Percentiles rank a stretch among this genome's conserved stretches.
Evolutionary conservation across 1,284 basidiomycete species (phyloP).

Genomic region (Lentinula novae-zelandiae): DNA sequence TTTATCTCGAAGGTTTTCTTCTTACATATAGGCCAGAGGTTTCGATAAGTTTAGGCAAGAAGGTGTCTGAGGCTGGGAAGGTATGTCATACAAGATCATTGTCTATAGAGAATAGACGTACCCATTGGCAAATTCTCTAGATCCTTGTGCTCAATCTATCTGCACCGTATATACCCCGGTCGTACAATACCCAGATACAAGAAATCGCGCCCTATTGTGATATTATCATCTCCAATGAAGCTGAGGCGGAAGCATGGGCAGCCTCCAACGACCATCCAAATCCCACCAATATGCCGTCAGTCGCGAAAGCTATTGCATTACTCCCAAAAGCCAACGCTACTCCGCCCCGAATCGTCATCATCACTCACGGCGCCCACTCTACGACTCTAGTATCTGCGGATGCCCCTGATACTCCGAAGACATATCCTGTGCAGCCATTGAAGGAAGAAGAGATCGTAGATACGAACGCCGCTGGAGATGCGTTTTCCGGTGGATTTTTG

Average conservation of each 20-base stretch:
- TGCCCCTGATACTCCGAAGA: slow-evolving; percentile 39
- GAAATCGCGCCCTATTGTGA: slow-evolving; percentile 69
- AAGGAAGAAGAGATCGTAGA: slow-evolving; percentile 67
- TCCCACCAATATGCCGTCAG: slow-evolving; percentile 46
- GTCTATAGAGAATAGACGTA: background rate
- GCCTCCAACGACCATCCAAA: slow-evolving; percentile 39
- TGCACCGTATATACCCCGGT: slow-evolving; percentile 84
- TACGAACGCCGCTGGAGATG: slow-evolving; percentile 88
- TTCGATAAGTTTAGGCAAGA: slow-evolving; percentile 65
- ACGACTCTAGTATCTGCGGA: slow-evolving; percentile 66
- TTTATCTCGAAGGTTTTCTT: slow-evolving; percentile 88
- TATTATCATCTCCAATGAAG: slow-evolving; percentile 80
- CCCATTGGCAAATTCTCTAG: slow-evolving; percentile 27
- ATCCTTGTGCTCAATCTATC: slow-evolving; percentile 80
- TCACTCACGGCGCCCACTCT: slow-evolving; percentile 75
- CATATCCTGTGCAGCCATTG: slow-evolving; percentile 55
- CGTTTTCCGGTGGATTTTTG: slow-evolving; percentile 83
- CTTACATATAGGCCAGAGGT: slow-evolving; percentile 78
- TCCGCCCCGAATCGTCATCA: slow-evolving; percentile 68
- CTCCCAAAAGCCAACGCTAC: slow-evolving; percentile 53
- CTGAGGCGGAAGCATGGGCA: slow-evolving; percentile 77
- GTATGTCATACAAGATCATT: slow-evolving; percentile 26
- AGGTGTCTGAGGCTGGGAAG: slow-evolving; percentile 62
- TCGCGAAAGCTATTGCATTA: slow-evolving; percentile 60
- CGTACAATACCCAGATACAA: slow-evolving; percentile 74